Evolutionary conservation across 2,329 filamentous ascomycete species (phyloP), one percentile per base, ranked within the genome.

Genomic region (Colletotrichum limetticola): DNA sequence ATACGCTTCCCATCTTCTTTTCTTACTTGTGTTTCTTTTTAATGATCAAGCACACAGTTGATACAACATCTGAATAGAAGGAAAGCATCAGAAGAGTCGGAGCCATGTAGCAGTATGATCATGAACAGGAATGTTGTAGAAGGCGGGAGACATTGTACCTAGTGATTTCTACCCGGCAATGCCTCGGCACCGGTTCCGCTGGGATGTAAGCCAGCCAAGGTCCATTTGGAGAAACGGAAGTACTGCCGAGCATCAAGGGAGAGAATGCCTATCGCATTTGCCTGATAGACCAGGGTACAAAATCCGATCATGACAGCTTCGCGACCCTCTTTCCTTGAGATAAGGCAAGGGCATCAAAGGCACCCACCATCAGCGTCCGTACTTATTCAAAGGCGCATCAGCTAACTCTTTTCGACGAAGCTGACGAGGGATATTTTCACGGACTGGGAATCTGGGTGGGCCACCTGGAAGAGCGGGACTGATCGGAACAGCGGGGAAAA

Each of bases 401-500:
- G 42, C 19, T n/a, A 28, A n/a, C 19, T 53, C 28, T 37, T 35
- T 24, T 28, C 19, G 32, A 35, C 12, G 32, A 12, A 35, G 32
- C 11, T 35, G 32, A 35, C 9, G 32, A 35, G 32, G 32, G 32
- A 35, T 1, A 4, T 12, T 35, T 12, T 42, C 37, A 12, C 32
- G 12, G 32, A 58, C n/a, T n/a, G 30, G 19, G 26, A 24, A 32
- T 32, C 32, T 46, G 32, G 52, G 24, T 24, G 30, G 30, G 30
- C 30, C 30, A 4, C 30, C 30, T 32, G 1, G 1, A 32, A 32
- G 30, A 37, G 11, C 53, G 68, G 37, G 46, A 35, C 30, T 46
- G 62, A 67, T 60, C 71, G 67, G 67, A 61, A 14, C 9, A 55
- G 57, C 61, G 71, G 71, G 71, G 49, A 26, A 73, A 71, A 52